Base-by-base conservation (phyloP, 208 protist genomes). In the Leishmania arabica region DNA sequence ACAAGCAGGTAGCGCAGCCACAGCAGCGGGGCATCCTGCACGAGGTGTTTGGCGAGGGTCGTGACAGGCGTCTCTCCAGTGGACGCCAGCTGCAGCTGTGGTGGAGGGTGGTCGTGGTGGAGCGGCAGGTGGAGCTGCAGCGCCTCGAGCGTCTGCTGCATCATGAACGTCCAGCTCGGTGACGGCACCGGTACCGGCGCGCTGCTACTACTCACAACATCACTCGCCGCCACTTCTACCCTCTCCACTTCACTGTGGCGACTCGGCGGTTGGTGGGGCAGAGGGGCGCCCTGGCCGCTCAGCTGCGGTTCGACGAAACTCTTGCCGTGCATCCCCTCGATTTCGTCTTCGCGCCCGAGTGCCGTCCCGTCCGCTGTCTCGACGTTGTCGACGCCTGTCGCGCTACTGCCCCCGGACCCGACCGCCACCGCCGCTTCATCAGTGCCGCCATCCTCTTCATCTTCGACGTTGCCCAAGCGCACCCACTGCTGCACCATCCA, bases 1-100 rank as follows among this genome's bases (percentile, higher is more conserved):
- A 86, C 82, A 31, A 86, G 82, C 5, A 86, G 56, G 42, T 66
- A 79, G 17, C 74, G 77, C 64, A 86, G 78, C 82, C 82, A 86
- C 64, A 82, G 66, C 74, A 86, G 75, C 31, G 82, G 82, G 11
- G 82, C 82, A 37, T 86, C 82, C 27, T 82, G 65, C 47, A 86
- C 64, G 9, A 86, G 65, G 37, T 86, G 71, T 2, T 31, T 19
- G 54, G 78, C 82, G 64, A 86, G 77, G 56, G 54, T 17, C 6
- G 54, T 62, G 42, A 81, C 64, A 31, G 77, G 34, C 17, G 34
- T 9, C 62, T 68, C 37, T 31, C 8, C 31, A 15, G 72, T 60
- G n/a, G 69, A 73, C 17, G 40, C 69, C 69, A 37, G 69, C 3
- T 21, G 40, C 27, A 13, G 69, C 69, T 73, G 69, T 13, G 69